Base-by-base conservation (phyloP, 345 rosid species). In the Cardamine chenopodiifolia region DNA sequence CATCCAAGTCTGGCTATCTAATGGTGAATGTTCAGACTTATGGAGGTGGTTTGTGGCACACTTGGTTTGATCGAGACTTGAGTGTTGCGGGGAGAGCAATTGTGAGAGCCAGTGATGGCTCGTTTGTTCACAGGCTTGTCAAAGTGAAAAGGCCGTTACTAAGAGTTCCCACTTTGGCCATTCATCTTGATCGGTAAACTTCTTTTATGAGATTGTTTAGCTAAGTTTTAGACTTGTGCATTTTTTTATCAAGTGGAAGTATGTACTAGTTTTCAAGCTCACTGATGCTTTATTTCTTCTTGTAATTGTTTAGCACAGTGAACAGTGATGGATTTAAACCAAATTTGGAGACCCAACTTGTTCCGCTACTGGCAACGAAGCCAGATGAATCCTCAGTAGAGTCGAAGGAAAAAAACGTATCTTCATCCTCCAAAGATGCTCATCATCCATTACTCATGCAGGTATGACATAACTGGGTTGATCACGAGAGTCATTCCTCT, bases 21-120 rank as follows among this genome's bases (percentile, higher is more conserved):
- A 91, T 91, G 95, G 95, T 91, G 45, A 90, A 88, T 81, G 97
- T 94, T 77, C 97, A 94, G 79, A 91, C 96, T 26, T 94, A 94
- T 77, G 98, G 98, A 22, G 87, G 90, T 80, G 98, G 97, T 76
- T 82, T 94, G 72, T 94, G 98, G 98, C 96, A 94, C 48, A 94
- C 98, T 8, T 94, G 98, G 98, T 94, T 94, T 69, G 97, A 91
- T 77, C 84, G 98, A 75, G 98, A 94, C 74, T 81, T 94, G 82
- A 94, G 90, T 81, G 95, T 91, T 80, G 98, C 98, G 1, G 98
- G 98, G 62, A 84, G 97, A 80, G 95, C 84, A 45, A 85, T 94
- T 70, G 78, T 94, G 69, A 90, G 86, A 79, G 84, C 81, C 56
- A 68, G 85, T 10, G 78, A 88, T 76, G 96, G 92, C 47, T 88